Conservation (phyloP, 2,329 filamentous ascomycete genomes). For the Colletotrichum sp. region DNA sequence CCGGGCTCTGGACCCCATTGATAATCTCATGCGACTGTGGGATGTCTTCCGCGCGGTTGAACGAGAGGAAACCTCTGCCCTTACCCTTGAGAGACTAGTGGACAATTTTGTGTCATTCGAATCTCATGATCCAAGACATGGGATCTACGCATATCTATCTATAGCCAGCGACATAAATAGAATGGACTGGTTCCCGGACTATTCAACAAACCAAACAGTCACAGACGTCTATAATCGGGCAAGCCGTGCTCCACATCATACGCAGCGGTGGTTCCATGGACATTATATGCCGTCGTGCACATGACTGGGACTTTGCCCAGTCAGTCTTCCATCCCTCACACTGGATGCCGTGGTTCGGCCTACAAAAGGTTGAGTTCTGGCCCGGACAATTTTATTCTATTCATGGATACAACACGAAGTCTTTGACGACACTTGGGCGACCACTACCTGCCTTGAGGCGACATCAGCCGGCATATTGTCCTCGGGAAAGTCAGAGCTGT, state of each 20-base stretch:
- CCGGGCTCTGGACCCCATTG: not conserved
- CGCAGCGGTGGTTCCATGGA: not conserved
- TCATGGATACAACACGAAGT: not conserved
- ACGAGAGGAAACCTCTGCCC: not conserved
- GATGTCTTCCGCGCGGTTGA: not conserved
- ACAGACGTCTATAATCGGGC: not conserved
- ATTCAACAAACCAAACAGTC: not conserved
- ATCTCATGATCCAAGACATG: not conserved
- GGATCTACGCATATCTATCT: not conserved
- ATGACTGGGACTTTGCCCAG: not conserved
- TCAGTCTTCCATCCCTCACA: too few species aligned
- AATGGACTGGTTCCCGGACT: not conserved
- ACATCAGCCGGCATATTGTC: too few species aligned
- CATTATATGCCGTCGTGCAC: not conserved
- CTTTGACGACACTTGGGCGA: not conserved
- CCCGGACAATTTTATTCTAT: not conserved
- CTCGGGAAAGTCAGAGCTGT: too few species aligned
- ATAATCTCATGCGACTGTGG: not conserved
- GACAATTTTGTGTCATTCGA: not conserved
- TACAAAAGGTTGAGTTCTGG: not conserved
- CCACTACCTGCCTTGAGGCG: not conserved
- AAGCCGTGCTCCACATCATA: not conserved
- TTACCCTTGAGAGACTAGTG: not conserved
- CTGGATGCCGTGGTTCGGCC: not conserved
- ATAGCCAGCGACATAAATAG: not conserved